These are phyloP conservation scores for Calycina marina DNA, from an alignment of 2,329 filamentous ascomycete species.

Conservation along the genomic window DNA sequence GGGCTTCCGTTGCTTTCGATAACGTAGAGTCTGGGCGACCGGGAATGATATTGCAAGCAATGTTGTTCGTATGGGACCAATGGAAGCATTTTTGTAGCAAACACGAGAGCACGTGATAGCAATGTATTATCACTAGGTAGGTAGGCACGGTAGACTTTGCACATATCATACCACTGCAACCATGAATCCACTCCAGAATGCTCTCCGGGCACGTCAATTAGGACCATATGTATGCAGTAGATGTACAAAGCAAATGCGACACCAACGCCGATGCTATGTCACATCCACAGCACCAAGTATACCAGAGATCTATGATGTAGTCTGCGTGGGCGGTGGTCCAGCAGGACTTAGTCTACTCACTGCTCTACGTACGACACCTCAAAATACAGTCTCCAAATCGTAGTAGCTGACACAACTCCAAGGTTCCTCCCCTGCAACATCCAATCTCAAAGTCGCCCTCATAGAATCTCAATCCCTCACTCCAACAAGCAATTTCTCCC, in stretches of 20 bases:
- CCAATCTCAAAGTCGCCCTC: conserved; percentile 68
- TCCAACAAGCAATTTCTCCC: conserved; percentile 51
- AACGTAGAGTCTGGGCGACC: too few relatives aligned
- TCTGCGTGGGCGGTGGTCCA: conserved; percentile 23
- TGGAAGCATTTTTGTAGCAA: too few relatives aligned
- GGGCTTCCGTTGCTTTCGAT: too few relatives aligned
- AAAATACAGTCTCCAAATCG: background rate
- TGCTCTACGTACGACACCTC: conserved; percentile 48
- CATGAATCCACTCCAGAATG: conserved; percentile 9
- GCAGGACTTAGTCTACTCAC: conserved; percentile 69
- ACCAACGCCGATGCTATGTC: conserved; percentile 14
- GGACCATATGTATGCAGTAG: conserved; percentile 14
- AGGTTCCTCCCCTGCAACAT: conserved; percentile 65
- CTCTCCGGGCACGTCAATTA: conserved; percentile 7
- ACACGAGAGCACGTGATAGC: too few relatives aligned
- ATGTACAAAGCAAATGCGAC: conserved; percentile 15
- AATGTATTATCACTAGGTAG: too few relatives aligned
- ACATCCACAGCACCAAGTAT: conserved; percentile 5
- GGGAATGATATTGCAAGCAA: too few relatives aligned
- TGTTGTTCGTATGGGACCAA: too few relatives aligned
- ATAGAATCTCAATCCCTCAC: conserved; percentile 79
- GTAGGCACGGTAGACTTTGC: too few relatives aligned
- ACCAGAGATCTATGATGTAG: conserved; percentile 22
- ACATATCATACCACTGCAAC: conserved; percentile 1
- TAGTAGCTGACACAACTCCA: background rate